A percentile compares a stretch with the other conserved stretches of the same genome.
These are phyloP conservation scores for Sesbania bispinosa DNA, from an alignment of 306 rosid genomes.

Conservation along the genomic window DNA sequence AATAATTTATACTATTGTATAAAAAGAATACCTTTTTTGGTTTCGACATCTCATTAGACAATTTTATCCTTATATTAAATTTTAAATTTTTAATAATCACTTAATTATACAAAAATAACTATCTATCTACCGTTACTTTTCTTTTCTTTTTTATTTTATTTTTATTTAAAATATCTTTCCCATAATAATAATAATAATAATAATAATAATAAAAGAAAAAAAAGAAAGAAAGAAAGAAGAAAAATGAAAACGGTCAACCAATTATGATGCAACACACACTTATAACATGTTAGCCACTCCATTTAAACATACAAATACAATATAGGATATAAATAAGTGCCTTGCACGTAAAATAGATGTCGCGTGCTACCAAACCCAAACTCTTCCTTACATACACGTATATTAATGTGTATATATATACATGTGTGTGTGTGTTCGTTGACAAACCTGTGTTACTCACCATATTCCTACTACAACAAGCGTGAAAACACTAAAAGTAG, in stretches of 20 bases:
- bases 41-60: too few species aligned
- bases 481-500: neutral
- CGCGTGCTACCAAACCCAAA: slow-evolving; percentile 14
- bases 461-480: neutral
- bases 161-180: too few species aligned
- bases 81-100: too few species aligned
- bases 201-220: neutral
- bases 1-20: too few species aligned
- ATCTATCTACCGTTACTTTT: too few species aligned
- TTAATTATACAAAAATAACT: too few species aligned
- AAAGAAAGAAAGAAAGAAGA: neutral
- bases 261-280: neutral
- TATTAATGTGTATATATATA: neutral
- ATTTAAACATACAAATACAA: slow-evolving; percentile 9
- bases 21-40: too few species aligned
- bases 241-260: neutral
- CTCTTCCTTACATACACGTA: neutral
- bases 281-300: slow-evolving; percentile 32
- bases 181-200: too few species aligned
- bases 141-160: too few species aligned
- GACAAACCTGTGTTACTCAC: neutral
- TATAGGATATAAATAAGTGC: neutral
- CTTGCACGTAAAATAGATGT: slow-evolving; percentile 26
- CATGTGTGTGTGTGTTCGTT: neutral
- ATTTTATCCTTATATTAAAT: too few species aligned